A percentile compares a stretch with the other conserved stretches of the same genome.
Conservation (phyloP, 208 protist genomes). For the Trypanosoma scelopori region DNA sequence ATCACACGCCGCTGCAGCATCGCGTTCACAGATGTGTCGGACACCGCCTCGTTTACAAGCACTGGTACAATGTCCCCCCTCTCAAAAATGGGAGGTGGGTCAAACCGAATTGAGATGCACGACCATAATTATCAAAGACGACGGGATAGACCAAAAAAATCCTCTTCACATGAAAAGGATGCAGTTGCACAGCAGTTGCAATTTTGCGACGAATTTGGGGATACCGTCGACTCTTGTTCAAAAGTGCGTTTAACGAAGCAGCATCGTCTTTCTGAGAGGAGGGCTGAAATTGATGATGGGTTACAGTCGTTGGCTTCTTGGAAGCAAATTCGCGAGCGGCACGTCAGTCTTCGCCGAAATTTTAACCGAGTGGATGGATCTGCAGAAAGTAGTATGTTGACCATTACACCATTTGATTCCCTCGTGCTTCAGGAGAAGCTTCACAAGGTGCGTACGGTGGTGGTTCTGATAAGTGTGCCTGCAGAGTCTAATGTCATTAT, state of each 20-base stretch:
- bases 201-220: background rate
- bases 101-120: background rate
- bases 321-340: background rate
- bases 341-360: background rate
- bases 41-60: background rate
- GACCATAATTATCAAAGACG: background rate
- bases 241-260: background rate
- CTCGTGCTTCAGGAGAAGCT: background rate
- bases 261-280: background rate
- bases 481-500: background rate
- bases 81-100: background rate
- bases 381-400: background rate
- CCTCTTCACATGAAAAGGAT: background rate
- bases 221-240: background rate
- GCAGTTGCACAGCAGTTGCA: background rate
- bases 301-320: background rate
- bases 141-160: background rate
- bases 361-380: background rate
- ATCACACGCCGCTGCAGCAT: conserved; percentile 1
- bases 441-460: background rate
- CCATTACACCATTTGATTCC: background rate
- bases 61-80: background rate
- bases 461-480: background rate
- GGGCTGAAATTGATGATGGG: background rate
- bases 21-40: background rate